A percentile compares a stretch with the other conserved stretches of the same genome.
Evolutionary conservation across 257 asterid species (phyloP).

Genomic region (Nicotiana undulata): DNA sequence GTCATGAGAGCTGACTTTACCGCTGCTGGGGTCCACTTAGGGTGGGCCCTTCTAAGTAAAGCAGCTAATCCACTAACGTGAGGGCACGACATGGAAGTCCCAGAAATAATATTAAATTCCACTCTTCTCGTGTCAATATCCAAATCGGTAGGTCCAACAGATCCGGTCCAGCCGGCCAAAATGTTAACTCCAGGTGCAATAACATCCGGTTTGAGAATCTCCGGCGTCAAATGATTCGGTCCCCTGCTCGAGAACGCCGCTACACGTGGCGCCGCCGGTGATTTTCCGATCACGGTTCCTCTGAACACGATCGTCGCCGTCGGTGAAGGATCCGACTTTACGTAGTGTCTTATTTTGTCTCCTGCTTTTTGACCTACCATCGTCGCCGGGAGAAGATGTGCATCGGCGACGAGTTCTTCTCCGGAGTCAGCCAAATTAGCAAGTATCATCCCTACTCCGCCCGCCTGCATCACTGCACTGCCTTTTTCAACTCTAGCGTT

Average conservation of each 20-base stretch:
- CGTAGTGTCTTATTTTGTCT: slow-evolving; percentile 54
- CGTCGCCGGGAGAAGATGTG: slow-evolving; percentile 83
- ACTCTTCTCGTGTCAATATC: slow-evolving; percentile 66
- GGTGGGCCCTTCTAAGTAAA: slow-evolving; percentile 56
- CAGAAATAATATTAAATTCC: slow-evolving; percentile 78
- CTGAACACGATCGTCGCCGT: slow-evolving; percentile 59
- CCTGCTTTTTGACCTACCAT: slow-evolving; percentile 86
- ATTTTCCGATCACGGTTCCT: slow-evolving; percentile 65
- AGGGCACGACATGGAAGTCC: slow-evolving; percentile 95
- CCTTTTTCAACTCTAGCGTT: slow-evolving; percentile 91
- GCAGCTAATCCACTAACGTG: slow-evolving; percentile 94
- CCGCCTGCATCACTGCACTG: slow-evolving; percentile 78
- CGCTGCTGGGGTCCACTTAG: slow-evolving; percentile 72
- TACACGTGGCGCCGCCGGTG: slow-evolving; percentile 79
- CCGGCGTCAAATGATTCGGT: slow-evolving; percentile 71
- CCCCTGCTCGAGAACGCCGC: slow-evolving; percentile 97
- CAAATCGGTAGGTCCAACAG: slow-evolving; percentile 58
- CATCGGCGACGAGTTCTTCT: slow-evolving; percentile 83
- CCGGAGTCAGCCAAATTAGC: slow-evolving; percentile 81
- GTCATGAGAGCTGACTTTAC: slow-evolving; percentile 89
- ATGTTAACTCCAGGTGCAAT: slow-evolving; percentile 92
- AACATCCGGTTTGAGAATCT: slow-evolving; percentile 86
- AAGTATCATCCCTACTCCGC: slow-evolving; percentile 77
- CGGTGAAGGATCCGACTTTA: slow-evolving; percentile 52
- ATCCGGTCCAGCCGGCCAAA: slow-evolving; percentile 88